phyloP scores from a whole-genome alignment of 257 asterid genomes.

The Solanum appendiculatum region DNA sequence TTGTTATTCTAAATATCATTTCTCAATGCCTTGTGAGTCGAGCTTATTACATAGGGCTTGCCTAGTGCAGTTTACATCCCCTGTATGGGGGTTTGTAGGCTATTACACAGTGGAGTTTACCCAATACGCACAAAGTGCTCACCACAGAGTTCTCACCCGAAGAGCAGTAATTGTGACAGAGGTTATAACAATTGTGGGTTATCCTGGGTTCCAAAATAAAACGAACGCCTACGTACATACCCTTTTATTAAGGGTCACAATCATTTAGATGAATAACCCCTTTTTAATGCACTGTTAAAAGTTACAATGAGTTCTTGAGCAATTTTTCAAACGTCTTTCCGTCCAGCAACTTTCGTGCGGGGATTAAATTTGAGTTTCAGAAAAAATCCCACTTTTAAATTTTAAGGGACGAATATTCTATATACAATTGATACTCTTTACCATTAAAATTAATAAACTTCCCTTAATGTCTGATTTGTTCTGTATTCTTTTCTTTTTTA shows the following conservation, averaged over 20 bases:
- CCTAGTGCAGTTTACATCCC: neutral
- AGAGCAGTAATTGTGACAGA: neutral
- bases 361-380: neutral
- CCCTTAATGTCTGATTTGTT: too few relatives aligned
- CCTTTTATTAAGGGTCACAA: neutral
- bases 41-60: neutral
- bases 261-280: neutral
- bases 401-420: neutral
- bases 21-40: neutral
- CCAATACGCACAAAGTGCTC: neutral
- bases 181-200: too few relatives aligned
- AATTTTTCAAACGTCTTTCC: neutral
- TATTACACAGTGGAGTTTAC: too few relatives aligned
- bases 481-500: too few relatives aligned
- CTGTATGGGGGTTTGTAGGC: neutral
- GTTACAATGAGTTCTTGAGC: neutral
- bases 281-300: neutral
- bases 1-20: too few relatives aligned
- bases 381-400: neutral
- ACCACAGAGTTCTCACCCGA: neutral
- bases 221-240: neutral
- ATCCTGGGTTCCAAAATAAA: too few relatives aligned
- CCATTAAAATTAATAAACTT: too few relatives aligned
- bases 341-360: neutral
- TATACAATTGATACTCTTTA: too few relatives aligned